These are phyloP conservation scores for Tylopilus balloui DNA, from an alignment of 768 basidiomycete species.

Conservation along the genomic window DNA sequence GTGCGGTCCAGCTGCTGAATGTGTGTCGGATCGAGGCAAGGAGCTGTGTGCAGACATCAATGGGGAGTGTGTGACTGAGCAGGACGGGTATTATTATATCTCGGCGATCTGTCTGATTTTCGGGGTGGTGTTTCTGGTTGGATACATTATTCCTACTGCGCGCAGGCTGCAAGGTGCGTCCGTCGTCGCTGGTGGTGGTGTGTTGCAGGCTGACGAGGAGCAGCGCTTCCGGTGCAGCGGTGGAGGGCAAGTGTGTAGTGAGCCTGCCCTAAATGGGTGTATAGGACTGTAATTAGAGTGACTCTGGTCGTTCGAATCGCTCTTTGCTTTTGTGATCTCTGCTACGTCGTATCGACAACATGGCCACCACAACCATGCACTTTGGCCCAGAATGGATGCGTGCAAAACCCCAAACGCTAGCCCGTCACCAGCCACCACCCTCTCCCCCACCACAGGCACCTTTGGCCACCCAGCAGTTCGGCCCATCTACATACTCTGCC, in stretches of 20 bases:
- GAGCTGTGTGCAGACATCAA: conserved; percentile 65
- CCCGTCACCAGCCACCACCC: conserved; percentile 52
- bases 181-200: neutral
- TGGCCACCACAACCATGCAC: conserved; percentile 70
- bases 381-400: conserved; percentile 95
- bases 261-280: conserved; percentile 33
- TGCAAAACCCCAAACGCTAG: conserved; percentile 58
- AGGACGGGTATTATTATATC: conserved; percentile 90
- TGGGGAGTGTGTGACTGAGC: conserved; percentile 77
- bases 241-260: conserved; percentile 57
- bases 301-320: no score
- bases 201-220: conserved; percentile 5
- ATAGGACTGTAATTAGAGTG: no score
- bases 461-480: conserved; percentile 42
- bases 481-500: conserved; percentile 72
- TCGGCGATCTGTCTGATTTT: conserved; percentile 73
- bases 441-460: conserved; percentile 51
- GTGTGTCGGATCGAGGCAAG: conserved; percentile 91
- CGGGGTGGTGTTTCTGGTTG: conserved; percentile 68
- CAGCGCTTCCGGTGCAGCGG: conserved; percentile 63
- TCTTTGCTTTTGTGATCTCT: conserved; percentile 7
- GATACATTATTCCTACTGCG: conserved; percentile 81
- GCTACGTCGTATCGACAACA: conserved; percentile 28
- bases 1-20: conserved; percentile 62
- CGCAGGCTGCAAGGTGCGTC: conserved; percentile 80